Conservation (phyloP, 2,329 filamentous ascomycete species). For the Colletotrichum melonis region DNA sequence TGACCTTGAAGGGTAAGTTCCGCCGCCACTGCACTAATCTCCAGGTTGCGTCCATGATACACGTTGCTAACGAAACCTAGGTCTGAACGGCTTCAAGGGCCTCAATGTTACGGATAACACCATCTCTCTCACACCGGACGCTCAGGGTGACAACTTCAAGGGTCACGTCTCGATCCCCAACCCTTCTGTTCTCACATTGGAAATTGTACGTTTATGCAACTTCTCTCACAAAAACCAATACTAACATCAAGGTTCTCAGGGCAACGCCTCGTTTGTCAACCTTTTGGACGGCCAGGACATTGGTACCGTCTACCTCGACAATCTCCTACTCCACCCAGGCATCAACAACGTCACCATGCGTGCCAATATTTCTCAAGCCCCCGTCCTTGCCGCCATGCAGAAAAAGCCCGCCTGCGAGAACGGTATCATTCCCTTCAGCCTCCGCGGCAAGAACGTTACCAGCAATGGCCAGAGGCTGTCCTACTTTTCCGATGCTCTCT, state of each 20-base stretch:
- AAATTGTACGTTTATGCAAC: slow-evolving; percentile 62
- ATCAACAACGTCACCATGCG: slow-evolving; percentile 66
- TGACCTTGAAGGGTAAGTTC: slow-evolving; percentile 55
- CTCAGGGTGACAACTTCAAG: slow-evolving; percentile 69
- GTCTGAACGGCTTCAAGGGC: slow-evolving; percentile 67
- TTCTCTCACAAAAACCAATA: neutral
- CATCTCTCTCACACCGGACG: slow-evolving; percentile 53
- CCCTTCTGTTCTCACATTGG: slow-evolving; percentile 70
- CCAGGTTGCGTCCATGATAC: neutral
- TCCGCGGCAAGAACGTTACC: slow-evolving; percentile 63
- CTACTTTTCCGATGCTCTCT: slow-evolving; percentile 68
- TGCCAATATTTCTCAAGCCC: slow-evolving; percentile 62
- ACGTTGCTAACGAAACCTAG: slow-evolving; percentile 39
- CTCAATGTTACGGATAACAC: slow-evolving; percentile 62
- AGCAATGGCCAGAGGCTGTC: slow-evolving; percentile 62
- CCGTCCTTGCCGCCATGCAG: slow-evolving; percentile 57
- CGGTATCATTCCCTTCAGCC: slow-evolving; percentile 64
- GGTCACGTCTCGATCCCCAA: slow-evolving; percentile 72
- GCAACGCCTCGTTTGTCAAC: slow-evolving; percentile 72
- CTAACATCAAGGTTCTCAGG: slow-evolving; percentile 50
- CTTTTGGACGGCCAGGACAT: slow-evolving; percentile 62
- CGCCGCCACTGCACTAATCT: neutral
- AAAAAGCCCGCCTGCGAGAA: slow-evolving; percentile 62
- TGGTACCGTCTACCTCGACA: slow-evolving; percentile 67
- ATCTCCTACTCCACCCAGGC: slow-evolving; percentile 70